Evolutionary conservation across 306 rosid species (phyloP), one percentile per base, ranked within the genome.

Genomic region (Trichosanthes cucumerina): DNA sequence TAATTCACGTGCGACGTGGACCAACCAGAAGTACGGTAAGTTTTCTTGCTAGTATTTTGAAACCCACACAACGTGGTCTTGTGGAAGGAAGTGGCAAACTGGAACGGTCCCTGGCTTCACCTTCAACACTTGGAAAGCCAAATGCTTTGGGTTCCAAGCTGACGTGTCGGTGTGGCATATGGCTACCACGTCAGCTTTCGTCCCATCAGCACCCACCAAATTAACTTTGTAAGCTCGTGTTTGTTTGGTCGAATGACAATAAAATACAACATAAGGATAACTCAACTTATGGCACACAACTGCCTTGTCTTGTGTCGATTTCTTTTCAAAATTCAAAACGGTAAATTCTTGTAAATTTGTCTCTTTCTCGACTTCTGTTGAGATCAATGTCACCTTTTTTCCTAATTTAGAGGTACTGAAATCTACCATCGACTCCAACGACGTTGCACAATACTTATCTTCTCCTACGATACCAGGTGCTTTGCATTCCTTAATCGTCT

Each of bases 381-480:
- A 92, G 6, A 92, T 19, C 19, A 83, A 89, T 16, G 66, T 49
- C 53, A 89, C 85, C 0, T 84, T 69, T 50, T 77, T 88, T 1
- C 98, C 97, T 1, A 94, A 90, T 84, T 79, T 89, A 4, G 92
- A 90, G 19, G 84, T 88, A 82, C 85, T 85, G 46, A 88, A 94
- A 75, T 94, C 98, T 11, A 92, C 75, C 98, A 94, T 92, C 0
- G 97, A 92, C 64, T 94, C 98, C 1, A 94, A 80, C 4, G 98
- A 94, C 26, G 94, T 94, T 31, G 98, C 94, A 28, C 98, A 94
- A 6, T 84, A 90, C 73, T 88, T 90, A 13, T 92, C 94, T 79
- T 92, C 97, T 0, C 94, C 96, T 65, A 21, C 75, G 0, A 85
- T 78, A 0, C 80, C 72, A 0, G 70, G 41, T 0, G 79, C 79